Evolutionary conservation across 2,329 filamentous ascomycete genomes (phyloP).

Genomic region (Fusarium circinatum): DNA sequence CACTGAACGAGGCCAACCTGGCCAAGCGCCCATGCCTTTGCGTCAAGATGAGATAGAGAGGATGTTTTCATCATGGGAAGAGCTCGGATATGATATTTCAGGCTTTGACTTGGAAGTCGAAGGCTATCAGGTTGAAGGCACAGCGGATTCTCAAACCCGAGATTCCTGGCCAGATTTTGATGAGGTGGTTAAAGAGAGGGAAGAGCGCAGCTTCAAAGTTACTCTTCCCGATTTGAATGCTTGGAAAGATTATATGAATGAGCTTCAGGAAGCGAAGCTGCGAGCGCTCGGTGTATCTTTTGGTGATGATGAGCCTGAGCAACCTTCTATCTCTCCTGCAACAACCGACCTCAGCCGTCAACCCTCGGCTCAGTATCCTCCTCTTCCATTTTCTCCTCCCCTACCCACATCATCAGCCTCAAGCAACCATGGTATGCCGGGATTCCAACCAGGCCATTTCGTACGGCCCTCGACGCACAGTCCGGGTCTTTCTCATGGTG

Average conservation of each 20-base stretch:
- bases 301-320: constrained; percentile 76
- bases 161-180: constrained; percentile 72
- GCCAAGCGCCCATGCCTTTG: constrained; percentile 65
- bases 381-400: constrained; percentile 84
- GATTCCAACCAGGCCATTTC: constrained; percentile 69
- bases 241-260: constrained; percentile 81
- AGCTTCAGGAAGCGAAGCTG: constrained; percentile 89
- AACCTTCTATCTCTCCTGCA: constrained; percentile 73
- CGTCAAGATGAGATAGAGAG: constrained; percentile 64
- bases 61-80: constrained; percentile 74
- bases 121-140: constrained; percentile 50
- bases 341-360: constrained; percentile 71
- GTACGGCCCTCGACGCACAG: constrained; percentile 70
- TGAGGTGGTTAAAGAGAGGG: constrained; percentile 67
- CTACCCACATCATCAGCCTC: constrained; percentile 81
- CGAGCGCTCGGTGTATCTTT: constrained; percentile 88
- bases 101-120: constrained; percentile 74
- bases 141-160: constrained; percentile 70
- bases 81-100: constrained; percentile 73
- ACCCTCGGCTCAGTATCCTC: constrained; percentile 78
- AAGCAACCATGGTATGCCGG: constrained; percentile 69
- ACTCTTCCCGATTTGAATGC: constrained; percentile 76
- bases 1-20: constrained; percentile 70
- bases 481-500: constrained; percentile 70
- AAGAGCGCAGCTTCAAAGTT: constrained; percentile 66